Percentiles rank a stretch among this genome's conserved stretches.
Evolutionary conservation across 495 filamentous ascomycete species (phyloP).

Genomic region (Tuber brumale): DNA sequence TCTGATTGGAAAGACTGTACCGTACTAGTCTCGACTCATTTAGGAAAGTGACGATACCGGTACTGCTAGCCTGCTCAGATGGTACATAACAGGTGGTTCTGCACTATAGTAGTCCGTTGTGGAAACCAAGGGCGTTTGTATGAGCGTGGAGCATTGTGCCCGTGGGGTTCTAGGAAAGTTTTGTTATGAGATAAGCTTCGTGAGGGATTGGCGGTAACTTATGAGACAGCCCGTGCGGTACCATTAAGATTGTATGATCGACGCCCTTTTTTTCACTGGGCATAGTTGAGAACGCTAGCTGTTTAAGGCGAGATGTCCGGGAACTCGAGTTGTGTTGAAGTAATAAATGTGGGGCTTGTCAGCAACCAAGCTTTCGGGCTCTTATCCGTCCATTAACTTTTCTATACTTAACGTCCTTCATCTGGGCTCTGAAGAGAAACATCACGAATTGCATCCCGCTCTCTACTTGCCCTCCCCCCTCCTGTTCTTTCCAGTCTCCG

Average conservation of each 20-base stretch:
- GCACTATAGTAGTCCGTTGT: neutral
- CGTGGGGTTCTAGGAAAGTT: neutral
- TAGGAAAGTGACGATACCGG: neutral
- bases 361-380: constrained; percentile 27
- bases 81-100: neutral
- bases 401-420: constrained; percentile 2
- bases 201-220: neutral
- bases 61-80: neutral
- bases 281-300: constrained; percentile 14
- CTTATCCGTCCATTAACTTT: constrained; percentile 7
- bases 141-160: neutral
- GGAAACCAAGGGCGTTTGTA: neutral
- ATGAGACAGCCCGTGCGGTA: neutral
- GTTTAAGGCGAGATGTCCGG: constrained; percentile 16
- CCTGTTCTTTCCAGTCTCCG: constrained; percentile 2
- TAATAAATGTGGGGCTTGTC: neutral
- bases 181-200: neutral
- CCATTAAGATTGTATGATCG: constrained; percentile 5
- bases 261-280: constrained; percentile 6
- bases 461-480: neutral
- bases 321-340: constrained; percentile 16
- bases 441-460: neutral
- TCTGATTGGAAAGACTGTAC: neutral
- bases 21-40: neutral
- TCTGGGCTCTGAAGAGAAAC: neutral